These are phyloP conservation scores for Erysimum cheiri DNA, from an alignment of 441 rosid genomes.

Conservation along the genomic window DNA sequence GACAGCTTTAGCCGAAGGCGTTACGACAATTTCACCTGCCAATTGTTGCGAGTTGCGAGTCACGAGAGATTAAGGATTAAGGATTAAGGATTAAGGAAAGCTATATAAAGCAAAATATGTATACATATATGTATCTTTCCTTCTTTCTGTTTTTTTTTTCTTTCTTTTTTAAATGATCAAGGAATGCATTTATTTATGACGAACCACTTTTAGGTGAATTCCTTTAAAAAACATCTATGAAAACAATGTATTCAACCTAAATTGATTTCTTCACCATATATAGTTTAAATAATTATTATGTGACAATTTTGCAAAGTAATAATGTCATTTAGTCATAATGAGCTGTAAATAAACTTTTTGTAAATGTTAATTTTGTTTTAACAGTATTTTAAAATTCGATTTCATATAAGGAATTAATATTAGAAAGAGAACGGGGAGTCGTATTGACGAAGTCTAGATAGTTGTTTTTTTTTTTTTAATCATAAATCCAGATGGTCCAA, in stretches of 20 bases:
- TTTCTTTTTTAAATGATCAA: neutral
- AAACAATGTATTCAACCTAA: conserved; percentile 16
- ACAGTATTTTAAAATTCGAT: too few relatives aligned
- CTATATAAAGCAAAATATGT: conserved; percentile 5
- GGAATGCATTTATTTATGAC: conserved; percentile 32
- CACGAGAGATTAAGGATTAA: conserved; percentile 42
- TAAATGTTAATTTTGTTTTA: neutral
- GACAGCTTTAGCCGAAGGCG: conserved; percentile 37
- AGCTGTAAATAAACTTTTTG: neutral
- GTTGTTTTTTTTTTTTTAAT: neutral
- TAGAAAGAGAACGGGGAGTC: too few relatives aligned
- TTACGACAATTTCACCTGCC: conserved; percentile 46
- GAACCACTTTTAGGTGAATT: conserved; percentile 28
- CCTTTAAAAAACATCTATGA: neutral
- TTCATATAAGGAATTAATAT: too few relatives aligned
- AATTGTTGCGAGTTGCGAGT: conserved; percentile 45
- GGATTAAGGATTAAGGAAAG: conserved; percentile 34
- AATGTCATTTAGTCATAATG: neutral
- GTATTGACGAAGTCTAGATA: too few relatives aligned
- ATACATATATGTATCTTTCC: neutral
- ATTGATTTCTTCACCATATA: conserved; percentile 1
- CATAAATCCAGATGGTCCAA: neutral
- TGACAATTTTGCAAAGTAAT: neutral
- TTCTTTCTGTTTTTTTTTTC: neutral
- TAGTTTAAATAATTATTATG: neutral